Evolutionary conservation across 345 rosid genomes (phyloP).

Genomic region (Theobroma cacao): DNA sequence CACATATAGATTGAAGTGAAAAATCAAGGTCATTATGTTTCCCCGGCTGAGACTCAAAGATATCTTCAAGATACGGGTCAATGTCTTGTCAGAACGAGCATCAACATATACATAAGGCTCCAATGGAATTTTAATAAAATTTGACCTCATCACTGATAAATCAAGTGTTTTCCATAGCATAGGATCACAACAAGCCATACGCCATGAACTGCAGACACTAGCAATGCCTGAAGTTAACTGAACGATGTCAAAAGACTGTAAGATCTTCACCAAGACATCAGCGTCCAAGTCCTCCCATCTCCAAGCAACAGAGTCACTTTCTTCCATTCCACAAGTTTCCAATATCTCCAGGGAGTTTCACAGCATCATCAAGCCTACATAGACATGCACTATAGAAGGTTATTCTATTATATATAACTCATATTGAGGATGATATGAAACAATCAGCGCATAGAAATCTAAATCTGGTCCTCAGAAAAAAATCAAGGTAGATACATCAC

Average conservation of each 20-base stretch:
- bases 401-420: constrained; percentile 1
- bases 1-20: constrained; percentile 59
- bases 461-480: too few species aligned
- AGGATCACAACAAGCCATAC: constrained; percentile 82
- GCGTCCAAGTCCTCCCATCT: constrained; percentile 85
- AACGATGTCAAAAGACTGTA: constrained; percentile 51
- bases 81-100: constrained; percentile 46
- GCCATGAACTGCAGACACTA: constrained; percentile 81
- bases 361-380: constrained; percentile 16
- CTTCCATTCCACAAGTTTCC: constrained; percentile 42
- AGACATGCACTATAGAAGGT: background rate
- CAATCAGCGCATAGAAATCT: background rate
- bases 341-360: constrained; percentile 8
- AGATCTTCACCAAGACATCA: constrained; percentile 67
- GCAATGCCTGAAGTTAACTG: constrained; percentile 65
- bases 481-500: too few species aligned
- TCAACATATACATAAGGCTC: constrained; percentile 80
- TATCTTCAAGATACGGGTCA: constrained; percentile 57
- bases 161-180: constrained; percentile 82
- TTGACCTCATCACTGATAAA: constrained; percentile 60
- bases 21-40: constrained; percentile 55
- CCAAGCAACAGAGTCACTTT: constrained; percentile 30
- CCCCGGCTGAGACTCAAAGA: constrained; percentile 71
- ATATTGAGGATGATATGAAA: background rate
- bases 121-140: constrained; percentile 66